Conservation (phyloP, 192 early-diverging fungal species). For the Phycomyces blakesleeanus region DNA sequence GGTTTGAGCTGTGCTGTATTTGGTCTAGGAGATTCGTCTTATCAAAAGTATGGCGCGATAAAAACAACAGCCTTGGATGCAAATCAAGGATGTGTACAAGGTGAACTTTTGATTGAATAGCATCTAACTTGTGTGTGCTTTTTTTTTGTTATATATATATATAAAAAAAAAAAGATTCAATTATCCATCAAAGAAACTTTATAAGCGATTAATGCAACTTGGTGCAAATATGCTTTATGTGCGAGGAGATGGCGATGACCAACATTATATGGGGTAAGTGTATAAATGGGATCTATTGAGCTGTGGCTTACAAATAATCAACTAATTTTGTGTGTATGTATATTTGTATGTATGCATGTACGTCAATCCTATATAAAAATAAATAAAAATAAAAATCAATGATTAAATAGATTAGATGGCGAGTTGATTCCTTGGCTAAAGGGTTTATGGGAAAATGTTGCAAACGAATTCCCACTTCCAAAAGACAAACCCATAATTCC, state of each 20-base stretch:
- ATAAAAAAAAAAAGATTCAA: too few relatives aligned
- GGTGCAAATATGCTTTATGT: constrained; percentile 68
- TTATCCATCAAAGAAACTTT: constrained; percentile 88
- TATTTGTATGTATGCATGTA: too few relatives aligned
- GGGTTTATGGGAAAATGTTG: constrained; percentile 66
- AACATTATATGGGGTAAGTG: constrained; percentile 84
- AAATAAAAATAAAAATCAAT: too few relatives aligned
- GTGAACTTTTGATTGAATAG: too few relatives aligned
- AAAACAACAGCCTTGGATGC: too few relatives aligned
- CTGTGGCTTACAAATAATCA: background rate
- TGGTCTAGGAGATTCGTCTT: constrained; percentile 95
- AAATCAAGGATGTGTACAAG: too few relatives aligned
- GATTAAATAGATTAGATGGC: constrained; percentile 66
- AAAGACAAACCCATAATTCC: constrained; percentile 48
- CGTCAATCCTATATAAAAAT: too few relatives aligned
- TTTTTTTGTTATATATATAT: too few relatives aligned
- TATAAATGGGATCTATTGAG: background rate
- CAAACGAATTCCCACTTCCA: constrained; percentile 60
- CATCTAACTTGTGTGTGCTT: background rate
- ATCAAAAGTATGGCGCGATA: constrained; percentile 75
- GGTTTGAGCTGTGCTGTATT: constrained; percentile 81
- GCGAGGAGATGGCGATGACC: constrained; percentile 91
- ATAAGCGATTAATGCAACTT: constrained; percentile 79
- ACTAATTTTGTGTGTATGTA: background rate
- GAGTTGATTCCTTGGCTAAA: constrained; percentile 86